Evolutionary conservation across 495 filamentous ascomycete species (phyloP).

Genomic region (Aspergillus sparsus): DNA sequence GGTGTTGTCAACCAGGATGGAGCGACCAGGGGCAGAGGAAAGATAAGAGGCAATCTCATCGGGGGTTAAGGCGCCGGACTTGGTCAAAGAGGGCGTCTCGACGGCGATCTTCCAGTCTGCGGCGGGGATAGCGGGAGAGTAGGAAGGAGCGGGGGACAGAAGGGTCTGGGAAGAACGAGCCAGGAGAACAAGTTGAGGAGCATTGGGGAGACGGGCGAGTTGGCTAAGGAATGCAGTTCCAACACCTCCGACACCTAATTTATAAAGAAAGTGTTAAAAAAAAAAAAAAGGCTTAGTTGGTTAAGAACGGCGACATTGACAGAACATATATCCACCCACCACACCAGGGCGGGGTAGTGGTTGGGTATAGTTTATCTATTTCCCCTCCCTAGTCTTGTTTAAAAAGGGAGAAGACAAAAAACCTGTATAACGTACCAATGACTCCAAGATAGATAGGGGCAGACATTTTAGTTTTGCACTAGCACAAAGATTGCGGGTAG

Average conservation of each 20-base stretch:
- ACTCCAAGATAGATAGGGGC: slow-evolving; percentile 50
- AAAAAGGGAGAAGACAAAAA: background rate
- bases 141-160: slow-evolving; percentile 52
- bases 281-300: background rate
- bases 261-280: too few species aligned
- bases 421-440: slow-evolving; percentile 34
- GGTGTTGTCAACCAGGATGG: slow-evolving; percentile 91
- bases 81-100: slow-evolving; percentile 55
- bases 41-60: slow-evolving; percentile 72
- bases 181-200: slow-evolving; percentile 74
- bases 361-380: background rate
- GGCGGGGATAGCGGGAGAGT: slow-evolving; percentile 53
- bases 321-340: background rate
- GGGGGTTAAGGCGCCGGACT: slow-evolving; percentile 52
- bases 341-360: slow-evolving; percentile 6
- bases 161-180: slow-evolving; percentile 78
- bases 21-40: slow-evolving; percentile 64
- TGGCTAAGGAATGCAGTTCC: slow-evolving; percentile 88
- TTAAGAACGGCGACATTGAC: background rate
- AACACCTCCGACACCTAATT: slow-evolving; percentile 84
- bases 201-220: slow-evolving; percentile 62
- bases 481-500: background rate
- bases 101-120: slow-evolving; percentile 56
- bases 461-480: slow-evolving; percentile 31
- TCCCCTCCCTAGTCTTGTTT: too few species aligned